Evolutionary conservation across 768 basidiomycete genomes (phyloP).

Genomic region (Imleria badia): DNA sequence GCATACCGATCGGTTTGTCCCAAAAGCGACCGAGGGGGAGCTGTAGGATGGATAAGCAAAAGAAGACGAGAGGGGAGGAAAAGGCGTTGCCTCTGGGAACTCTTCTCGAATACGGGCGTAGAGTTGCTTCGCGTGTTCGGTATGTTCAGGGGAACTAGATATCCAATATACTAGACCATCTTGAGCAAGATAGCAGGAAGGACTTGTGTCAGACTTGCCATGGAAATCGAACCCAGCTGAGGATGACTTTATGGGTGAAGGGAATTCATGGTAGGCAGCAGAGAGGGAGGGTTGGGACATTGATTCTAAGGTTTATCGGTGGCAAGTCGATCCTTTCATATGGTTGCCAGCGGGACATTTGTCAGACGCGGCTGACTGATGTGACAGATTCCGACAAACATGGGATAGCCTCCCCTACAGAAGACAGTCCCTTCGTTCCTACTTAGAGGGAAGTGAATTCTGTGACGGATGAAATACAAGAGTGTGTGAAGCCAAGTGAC

Average conservation of each 20-base stretch:
- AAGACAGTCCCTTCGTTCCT: too few relatives aligned
- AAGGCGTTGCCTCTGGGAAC: constrained; percentile 60
- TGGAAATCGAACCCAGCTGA: constrained; percentile 75
- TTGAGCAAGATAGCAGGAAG: background rate
- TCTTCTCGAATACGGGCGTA: constrained; percentile 60
- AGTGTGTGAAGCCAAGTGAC: too few relatives aligned
- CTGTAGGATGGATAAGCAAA: constrained; percentile 31
- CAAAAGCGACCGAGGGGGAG: constrained; percentile 60
- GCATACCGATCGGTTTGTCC: constrained; percentile 61
- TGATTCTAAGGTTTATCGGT: too few relatives aligned
- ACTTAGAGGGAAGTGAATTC: too few relatives aligned
- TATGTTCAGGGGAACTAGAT: constrained; percentile 42
- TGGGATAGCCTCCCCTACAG: too few relatives aligned
- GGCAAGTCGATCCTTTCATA: too few relatives aligned
- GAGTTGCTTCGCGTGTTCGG: constrained; percentile 50
- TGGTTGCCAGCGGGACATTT: too few relatives aligned
- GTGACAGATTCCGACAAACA: too few relatives aligned
- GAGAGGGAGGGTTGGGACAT: too few relatives aligned
- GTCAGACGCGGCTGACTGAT: too few relatives aligned
- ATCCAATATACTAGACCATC: constrained; percentile 58
- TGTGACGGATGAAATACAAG: too few relatives aligned
- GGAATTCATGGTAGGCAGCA: constrained; percentile 52
- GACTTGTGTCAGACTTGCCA: constrained; percentile 39
- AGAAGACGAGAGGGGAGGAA: background rate
- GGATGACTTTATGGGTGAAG: constrained; percentile 48